A percentile compares a stretch with the other conserved stretches of the same genome.
Conservation (phyloP, 2,329 filamentous ascomycete species). For the Xylaria sp. region DNA sequence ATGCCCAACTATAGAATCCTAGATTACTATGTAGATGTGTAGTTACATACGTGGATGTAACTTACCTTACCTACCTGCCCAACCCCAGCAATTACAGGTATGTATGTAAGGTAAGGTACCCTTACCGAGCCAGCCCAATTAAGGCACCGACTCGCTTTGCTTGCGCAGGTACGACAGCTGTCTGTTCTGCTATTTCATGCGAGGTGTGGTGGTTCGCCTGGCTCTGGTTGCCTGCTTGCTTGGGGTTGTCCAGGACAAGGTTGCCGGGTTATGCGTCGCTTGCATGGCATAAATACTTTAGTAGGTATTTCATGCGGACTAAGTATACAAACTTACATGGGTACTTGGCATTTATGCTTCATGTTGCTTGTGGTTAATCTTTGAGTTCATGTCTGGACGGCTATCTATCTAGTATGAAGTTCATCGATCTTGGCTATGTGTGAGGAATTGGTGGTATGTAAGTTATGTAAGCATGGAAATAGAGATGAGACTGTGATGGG, state of each 20-base stretch:
- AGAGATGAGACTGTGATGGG: neutral
- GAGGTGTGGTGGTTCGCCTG: neutral
- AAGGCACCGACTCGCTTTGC: too few relatives aligned
- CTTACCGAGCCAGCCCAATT: neutral
- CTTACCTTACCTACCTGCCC: constrained; percentile 6
- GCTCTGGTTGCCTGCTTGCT: neutral
- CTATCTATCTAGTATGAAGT: neutral
- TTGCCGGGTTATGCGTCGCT: neutral
- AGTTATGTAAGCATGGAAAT: neutral
- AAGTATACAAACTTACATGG: neutral
- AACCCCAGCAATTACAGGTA: neutral
- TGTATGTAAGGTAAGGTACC: neutral
- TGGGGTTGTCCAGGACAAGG: neutral
- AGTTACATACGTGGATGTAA: constrained; percentile 6
- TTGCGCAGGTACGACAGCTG: constrained; percentile 9
- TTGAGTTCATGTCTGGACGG: neutral
- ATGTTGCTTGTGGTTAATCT: neutral
- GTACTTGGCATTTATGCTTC: constrained; percentile 2
- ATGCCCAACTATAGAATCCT: constrained; percentile 12
- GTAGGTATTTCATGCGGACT: too few relatives aligned
- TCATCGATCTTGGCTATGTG: neutral
- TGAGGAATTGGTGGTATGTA: neutral
- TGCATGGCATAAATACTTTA: too few relatives aligned
- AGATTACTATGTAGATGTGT: too few relatives aligned
- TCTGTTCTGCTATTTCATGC: neutral